Conservation (phyloP, 139 green algal genomes). For the Chlamydomonas sphaeroides region DNA sequence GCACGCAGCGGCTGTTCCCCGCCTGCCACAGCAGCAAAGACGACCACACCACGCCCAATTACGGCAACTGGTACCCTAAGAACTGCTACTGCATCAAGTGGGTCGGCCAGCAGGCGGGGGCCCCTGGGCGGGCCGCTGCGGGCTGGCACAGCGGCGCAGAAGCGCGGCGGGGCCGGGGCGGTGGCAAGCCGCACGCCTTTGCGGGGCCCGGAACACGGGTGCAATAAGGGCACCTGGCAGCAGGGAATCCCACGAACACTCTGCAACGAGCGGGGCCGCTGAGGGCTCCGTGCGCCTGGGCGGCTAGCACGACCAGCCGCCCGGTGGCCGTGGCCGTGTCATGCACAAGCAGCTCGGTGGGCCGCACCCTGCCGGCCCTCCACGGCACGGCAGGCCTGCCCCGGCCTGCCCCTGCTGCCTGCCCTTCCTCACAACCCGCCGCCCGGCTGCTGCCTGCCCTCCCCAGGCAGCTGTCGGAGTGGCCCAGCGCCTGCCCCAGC, state of each 20-base stretch:
- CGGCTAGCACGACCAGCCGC: no score
- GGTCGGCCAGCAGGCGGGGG: background rate
- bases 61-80: slow-evolving; percentile 32
- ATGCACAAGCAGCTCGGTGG: no score
- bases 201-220: no score
- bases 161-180: no score
- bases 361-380: no score
- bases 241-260: no score
- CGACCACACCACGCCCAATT: background rate
- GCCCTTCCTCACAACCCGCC: no score
- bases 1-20: slow-evolving; percentile 26
- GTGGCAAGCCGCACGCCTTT: background rate
- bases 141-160: no score
- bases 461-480: slow-evolving; percentile 9
- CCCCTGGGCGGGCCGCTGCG: no score
- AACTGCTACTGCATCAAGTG: slow-evolving; percentile 10
- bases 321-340: background rate
- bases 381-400: background rate
- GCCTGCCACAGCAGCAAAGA: slow-evolving; percentile 29
- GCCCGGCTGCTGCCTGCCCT: background rate
- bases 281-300: no score
- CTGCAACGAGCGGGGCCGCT: no score
- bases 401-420: background rate
- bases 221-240: no score
- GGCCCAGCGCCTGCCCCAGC: background rate